A percentile compares a stretch with the other conserved stretches of the same genome.
Evolutionary conservation across 768 basidiomycete species (phyloP).

Genomic region (Gloeostereum incarnatum): DNA sequence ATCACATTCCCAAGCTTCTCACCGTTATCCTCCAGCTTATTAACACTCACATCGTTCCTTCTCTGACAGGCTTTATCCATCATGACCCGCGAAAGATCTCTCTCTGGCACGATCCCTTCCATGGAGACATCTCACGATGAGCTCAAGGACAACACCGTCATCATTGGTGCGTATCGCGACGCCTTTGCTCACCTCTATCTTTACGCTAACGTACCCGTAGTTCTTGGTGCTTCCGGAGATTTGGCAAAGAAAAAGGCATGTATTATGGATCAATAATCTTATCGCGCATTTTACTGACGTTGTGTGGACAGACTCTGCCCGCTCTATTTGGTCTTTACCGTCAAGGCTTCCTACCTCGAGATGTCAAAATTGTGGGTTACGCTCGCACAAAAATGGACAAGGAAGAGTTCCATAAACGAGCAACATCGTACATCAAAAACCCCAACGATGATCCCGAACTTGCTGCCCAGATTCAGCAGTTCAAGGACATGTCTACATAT

Average conservation of each 20-base stretch:
- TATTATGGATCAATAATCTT: slow-evolving; percentile 1
- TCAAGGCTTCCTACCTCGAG: slow-evolving; percentile 71
- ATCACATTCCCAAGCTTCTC: too few species aligned
- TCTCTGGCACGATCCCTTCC: slow-evolving; percentile 82
- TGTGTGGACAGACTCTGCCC: slow-evolving; percentile 75
- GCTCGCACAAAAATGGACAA: slow-evolving; percentile 92
- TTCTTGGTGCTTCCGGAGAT: slow-evolving; percentile 94
- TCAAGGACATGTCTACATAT: slow-evolving; percentile 77
- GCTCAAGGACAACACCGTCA: slow-evolving; percentile 82
- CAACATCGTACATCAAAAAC: slow-evolving; percentile 80
- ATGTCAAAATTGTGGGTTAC: slow-evolving; percentile 89
- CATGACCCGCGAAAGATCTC: slow-evolving; percentile 41
- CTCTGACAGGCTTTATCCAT: slow-evolving; percentile 6
- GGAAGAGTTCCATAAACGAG: slow-evolving; percentile 78
- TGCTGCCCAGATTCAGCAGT: slow-evolving; percentile 62
- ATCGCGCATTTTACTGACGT: slow-evolving; percentile 5
- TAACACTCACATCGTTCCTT: slow-evolving; percentile 5
- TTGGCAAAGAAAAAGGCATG: slow-evolving; percentile 95
- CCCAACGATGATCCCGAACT: slow-evolving; percentile 50
- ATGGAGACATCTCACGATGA: slow-evolving; percentile 69
- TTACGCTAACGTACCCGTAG: slow-evolving; percentile 27
- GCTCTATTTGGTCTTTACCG: slow-evolving; percentile 88
- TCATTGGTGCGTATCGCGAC: slow-evolving; percentile 56
- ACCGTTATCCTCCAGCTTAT: slow-evolving; percentile 5
- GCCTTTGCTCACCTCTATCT: slow-evolving; percentile 5